Evolutionary conservation across 345 rosid genomes (phyloP).

Genomic region (Populus pruinosa): DNA sequence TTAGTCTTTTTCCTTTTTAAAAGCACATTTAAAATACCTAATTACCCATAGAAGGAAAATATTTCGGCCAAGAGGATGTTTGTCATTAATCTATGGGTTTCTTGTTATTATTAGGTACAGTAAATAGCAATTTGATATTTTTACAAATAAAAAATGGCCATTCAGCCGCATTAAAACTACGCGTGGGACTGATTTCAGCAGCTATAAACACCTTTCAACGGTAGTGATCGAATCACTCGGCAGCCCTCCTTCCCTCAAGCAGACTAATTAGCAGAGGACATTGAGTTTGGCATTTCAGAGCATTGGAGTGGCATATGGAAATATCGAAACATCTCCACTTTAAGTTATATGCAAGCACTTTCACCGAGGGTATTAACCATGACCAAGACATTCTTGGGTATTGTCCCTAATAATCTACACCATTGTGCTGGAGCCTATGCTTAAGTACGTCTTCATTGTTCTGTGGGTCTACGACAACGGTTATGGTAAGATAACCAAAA

Average conservation of each 20-base stretch:
- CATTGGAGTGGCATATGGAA: conserved; percentile 72
- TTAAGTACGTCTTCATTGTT: conserved; percentile 74
- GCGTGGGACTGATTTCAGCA: no score
- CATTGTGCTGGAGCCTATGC: conserved; percentile 42
- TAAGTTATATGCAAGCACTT: conserved; percentile 59
- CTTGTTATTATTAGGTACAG: no score
- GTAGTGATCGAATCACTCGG: no score
- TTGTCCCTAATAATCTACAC: conserved; percentile 71
- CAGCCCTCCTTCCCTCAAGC: not conserved
- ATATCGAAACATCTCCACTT: conserved; percentile 76
- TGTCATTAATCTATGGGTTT: no score
- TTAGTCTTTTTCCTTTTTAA: no score
- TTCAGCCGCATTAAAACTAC: no score
- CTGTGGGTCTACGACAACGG: conserved; percentile 74
- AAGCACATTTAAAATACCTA: no score
- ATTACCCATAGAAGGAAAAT: no score
- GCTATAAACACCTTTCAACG: no score
- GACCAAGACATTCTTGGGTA: conserved; percentile 53
- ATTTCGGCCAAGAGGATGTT: no score
- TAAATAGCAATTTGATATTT: no score
- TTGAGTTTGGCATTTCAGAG: conserved; percentile 70
- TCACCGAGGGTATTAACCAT: conserved; percentile 38
- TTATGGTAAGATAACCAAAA: conserved; percentile 41
- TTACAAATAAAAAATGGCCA: no score
- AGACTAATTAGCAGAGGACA: conserved; percentile 51